A percentile compares a stretch with the other conserved stretches of the same genome.
Conservation (phyloP, 768 basidiomycete genomes). For the Xerocomus brunneocitrinus region DNA sequence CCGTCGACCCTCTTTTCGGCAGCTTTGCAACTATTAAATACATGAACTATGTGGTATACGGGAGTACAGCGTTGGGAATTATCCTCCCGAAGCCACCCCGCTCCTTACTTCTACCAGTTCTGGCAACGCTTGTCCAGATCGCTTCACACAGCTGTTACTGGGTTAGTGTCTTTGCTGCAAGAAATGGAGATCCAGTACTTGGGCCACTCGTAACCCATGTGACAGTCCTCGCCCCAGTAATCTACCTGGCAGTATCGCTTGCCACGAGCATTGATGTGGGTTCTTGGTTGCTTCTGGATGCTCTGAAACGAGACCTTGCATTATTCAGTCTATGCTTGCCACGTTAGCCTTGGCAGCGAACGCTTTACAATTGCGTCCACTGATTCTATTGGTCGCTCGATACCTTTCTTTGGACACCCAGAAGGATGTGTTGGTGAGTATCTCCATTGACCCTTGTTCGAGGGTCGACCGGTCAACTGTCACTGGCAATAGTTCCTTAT, state of each 20-base stretch:
- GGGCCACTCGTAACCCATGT: slow-evolving; percentile 61
- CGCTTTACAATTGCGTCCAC: slow-evolving; percentile 23
- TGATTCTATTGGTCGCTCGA: slow-evolving; percentile 12
- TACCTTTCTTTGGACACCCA: slow-evolving; percentile 18
- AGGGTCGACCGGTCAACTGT: neutral
- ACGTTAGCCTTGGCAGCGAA: slow-evolving; percentile 24
- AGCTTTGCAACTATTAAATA: slow-evolving; percentile 49
- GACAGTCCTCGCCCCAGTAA: slow-evolving; percentile 51
- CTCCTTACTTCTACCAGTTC: slow-evolving; percentile 23
- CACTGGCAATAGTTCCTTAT: slow-evolving; percentile 18
- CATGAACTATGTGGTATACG: slow-evolving; percentile 39
- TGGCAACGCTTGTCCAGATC: slow-evolving; percentile 39
- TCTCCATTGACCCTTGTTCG: neutral
- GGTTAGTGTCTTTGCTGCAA: slow-evolving; percentile 55
- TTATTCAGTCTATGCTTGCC: slow-evolving; percentile 20
- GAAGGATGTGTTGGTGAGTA: slow-evolving; percentile 22
- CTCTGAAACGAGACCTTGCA: neutral
- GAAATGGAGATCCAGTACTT: slow-evolving; percentile 45
- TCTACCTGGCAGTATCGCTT: slow-evolving; percentile 46
- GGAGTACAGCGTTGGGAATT: slow-evolving; percentile 34
- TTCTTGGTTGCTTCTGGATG: slow-evolving; percentile 2
- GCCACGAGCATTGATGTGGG: slow-evolving; percentile 41
- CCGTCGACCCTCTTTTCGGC: slow-evolving; percentile 68
- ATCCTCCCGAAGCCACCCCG: slow-evolving; percentile 28
- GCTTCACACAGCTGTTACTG: slow-evolving; percentile 67